These are phyloP conservation scores for Pestalotiopsis sp. DNA, from an alignment of 2,329 filamentous ascomycete species.

Conservation along the genomic window DNA sequence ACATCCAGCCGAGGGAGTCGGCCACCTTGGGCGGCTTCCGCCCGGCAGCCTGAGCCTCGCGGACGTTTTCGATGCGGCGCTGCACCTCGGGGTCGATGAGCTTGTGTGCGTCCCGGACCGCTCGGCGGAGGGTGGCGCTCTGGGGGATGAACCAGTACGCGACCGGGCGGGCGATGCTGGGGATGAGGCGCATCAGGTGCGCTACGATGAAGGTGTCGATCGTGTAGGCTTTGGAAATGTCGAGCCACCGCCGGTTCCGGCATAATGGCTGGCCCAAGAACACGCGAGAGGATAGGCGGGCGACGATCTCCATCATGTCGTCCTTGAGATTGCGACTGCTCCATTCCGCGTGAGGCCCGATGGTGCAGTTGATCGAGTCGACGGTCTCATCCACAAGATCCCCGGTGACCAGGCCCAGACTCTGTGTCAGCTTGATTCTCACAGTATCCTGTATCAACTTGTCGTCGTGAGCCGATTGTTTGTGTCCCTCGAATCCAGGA, in stretches of 20 bases:
- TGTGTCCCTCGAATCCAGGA: not conserved
- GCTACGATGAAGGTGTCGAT: constrained; percentile 38
- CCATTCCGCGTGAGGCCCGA: constrained; percentile 41
- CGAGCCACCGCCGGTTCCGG: constrained; percentile 49
- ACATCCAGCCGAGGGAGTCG: constrained; percentile 47
- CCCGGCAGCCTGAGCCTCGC: constrained; percentile 26
- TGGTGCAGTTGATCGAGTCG: constrained; percentile 33
- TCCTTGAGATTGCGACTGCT: constrained; percentile 36
- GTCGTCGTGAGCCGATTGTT: not conserved
- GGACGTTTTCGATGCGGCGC: constrained; percentile 30
- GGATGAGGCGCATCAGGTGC: constrained; percentile 42
- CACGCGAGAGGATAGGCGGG: constrained; percentile 51
- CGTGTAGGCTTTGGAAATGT: constrained; percentile 45
- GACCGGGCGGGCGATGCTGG: constrained; percentile 40
- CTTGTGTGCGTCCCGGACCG: constrained; percentile 37
- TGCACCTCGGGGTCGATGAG: constrained; percentile 37
- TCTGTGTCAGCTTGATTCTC: constrained; percentile 1
- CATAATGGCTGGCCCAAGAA: constrained; percentile 49
- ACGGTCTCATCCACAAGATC: constrained; percentile 3
- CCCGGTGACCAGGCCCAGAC: not conserved
- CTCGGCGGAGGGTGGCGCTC: constrained; percentile 38
- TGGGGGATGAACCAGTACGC: constrained; percentile 47
- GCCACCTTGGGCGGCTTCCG: constrained; percentile 35
- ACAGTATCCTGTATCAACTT: not conserved
- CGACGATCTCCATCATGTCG: constrained; percentile 44